A percentile compares a stretch with the other conserved stretches of the same genome.
Evolutionary conservation across 179 eudicot genomes (phyloP).

Genomic region (Amaranthus tricolor): DNA sequence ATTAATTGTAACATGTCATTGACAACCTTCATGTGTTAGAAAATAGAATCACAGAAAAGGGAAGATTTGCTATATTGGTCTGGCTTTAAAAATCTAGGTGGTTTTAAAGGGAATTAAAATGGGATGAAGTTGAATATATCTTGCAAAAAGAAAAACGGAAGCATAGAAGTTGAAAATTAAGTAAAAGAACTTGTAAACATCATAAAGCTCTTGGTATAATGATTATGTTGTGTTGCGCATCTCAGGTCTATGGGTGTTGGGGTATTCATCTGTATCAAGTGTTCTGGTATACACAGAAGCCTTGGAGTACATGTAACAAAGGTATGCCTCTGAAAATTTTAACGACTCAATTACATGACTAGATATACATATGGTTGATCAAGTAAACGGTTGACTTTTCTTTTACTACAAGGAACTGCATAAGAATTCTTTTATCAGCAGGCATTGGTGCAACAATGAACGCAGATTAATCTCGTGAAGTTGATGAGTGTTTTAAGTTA

Average conservation of each 20-base stretch:
- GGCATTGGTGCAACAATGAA: background rate
- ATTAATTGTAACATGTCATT: no score
- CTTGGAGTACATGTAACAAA: constrained; percentile 97
- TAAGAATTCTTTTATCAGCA: background rate
- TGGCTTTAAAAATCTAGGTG: background rate
- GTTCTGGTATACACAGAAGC: constrained; percentile 97
- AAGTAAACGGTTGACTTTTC: background rate
- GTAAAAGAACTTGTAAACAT: background rate
- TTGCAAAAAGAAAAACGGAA: background rate
- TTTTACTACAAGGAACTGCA: background rate
- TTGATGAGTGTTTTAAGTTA: background rate
- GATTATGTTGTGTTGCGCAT: constrained; percentile 6
- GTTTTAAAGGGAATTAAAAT: background rate
- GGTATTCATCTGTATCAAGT: constrained; percentile 90
- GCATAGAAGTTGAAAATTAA: background rate
- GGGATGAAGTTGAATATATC: background rate
- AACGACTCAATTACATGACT: constrained; percentile 2
- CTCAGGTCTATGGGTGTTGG: constrained; percentile 76
- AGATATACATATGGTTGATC: background rate
- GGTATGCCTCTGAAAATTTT: constrained; percentile 36
- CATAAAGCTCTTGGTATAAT: background rate
- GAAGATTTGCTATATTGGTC: background rate
- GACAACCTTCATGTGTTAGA: no score
- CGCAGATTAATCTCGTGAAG: background rate
- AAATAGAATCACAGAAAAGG: background rate